Conservation (phyloP, 2,329 filamentous ascomycete genomes). For the Botrytis fabae region DNA sequence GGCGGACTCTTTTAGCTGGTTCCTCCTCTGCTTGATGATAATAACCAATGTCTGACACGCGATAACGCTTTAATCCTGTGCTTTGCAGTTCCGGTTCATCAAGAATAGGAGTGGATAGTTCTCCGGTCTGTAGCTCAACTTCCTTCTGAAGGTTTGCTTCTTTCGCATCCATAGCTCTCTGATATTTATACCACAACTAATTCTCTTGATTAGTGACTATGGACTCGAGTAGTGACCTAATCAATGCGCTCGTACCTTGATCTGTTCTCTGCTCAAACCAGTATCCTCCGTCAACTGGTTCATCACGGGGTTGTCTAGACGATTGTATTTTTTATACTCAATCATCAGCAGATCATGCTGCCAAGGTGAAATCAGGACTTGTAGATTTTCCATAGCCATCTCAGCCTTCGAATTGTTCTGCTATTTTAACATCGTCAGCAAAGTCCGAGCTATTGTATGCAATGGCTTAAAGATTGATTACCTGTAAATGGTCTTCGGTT, state of each 20-base stretch:
- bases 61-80: neutral
- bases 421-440: neutral
- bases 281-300: neutral
- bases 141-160: neutral
- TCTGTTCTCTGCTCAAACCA: conserved; percentile 7
- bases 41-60: neutral
- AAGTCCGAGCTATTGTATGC: neutral
- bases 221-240: neutral
- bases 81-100: neutral
- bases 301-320: neutral
- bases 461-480: neutral
- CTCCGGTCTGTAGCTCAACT: no score
- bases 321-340: neutral
- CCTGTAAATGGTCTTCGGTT: neutral
- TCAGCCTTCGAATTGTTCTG: neutral
- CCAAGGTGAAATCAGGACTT: neutral
- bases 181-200: neutral
- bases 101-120: neutral
- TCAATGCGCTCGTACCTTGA: neutral
- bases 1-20: neutral
- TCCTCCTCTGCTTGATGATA: neutral
- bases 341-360: neutral
- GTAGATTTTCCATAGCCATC: neutral
- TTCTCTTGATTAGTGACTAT: neutral
- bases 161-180: conserved; percentile 7